phyloP scores from a whole-genome alignment of 345 rosid species.

The Dipteronia sinensis region DNA sequence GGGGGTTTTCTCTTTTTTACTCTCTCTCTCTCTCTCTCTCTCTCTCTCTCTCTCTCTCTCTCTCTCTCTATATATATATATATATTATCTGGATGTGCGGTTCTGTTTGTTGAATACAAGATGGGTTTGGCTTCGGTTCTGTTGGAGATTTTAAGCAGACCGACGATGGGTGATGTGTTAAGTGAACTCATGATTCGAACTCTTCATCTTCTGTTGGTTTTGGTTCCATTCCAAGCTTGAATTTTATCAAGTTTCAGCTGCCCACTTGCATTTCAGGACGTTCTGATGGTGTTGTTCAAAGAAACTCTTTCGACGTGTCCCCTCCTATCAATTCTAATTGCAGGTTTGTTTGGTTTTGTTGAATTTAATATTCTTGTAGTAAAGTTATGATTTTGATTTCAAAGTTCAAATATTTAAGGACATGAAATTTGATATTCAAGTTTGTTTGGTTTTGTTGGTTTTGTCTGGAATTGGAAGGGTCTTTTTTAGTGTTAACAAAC shows the following conservation, averaged over 20 bases:
- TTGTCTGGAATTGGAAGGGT: not conserved
- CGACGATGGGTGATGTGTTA: constrained; percentile 45
- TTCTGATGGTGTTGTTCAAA: constrained; percentile 33
- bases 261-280: constrained; percentile 51
- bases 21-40: no score
- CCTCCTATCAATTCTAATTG: constrained; percentile 30
- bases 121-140: constrained; percentile 62
- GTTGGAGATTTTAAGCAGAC: constrained; percentile 49
- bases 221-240: constrained; percentile 40
- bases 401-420: not conserved
- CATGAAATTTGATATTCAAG: not conserved
- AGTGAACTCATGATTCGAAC: constrained; percentile 41
- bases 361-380: not conserved
- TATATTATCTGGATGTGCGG: constrained; percentile 25
- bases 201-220: constrained; percentile 15
- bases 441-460: no score
- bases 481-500: not conserved
- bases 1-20: constrained; percentile 41
- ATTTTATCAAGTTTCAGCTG: constrained; percentile 51
- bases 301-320: constrained; percentile 26
- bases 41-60: no score
- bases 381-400: not conserved
- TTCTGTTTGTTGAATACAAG: not conserved
- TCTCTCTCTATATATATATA: no score
- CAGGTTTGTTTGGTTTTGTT: constrained; percentile 46